Base-by-base conservation (phyloP, 768 basidiomycete genomes). In the Wakefieldia striispora region DNA sequence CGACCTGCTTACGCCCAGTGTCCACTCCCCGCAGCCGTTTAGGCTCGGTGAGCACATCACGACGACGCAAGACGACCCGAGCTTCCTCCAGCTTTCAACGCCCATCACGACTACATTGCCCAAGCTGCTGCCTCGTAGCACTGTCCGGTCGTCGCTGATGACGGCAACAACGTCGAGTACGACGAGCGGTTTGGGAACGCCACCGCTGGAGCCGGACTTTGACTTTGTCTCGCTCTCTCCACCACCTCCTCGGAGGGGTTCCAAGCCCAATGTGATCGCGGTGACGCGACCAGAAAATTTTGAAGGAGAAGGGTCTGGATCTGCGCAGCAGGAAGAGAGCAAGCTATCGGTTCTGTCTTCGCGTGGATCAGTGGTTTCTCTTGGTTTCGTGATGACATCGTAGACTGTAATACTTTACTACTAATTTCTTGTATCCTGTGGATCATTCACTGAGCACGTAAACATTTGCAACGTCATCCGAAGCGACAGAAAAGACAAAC, bases 211-310 rank as follows among this genome's bases (percentile, higher is more conserved):
- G 60, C 42, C 41, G 6, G 64, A 55, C 43, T 70, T 54, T 46
- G 76, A 73, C 52, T 70, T 78, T 50, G 72, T 72, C 27, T 72
- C 84, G 10, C 67, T 87, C 26, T 79, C 82, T 6, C 84, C 84
- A 6, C 84, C 84, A n/a, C 83, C 84, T 1, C 85, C 84, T 21
- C 79, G 85, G 34, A 75, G 79, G 26, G 74, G 76, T 34, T 84
- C 81, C 20, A 78, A 74, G 51, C 75, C 78, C 48, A 67, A 78
- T 45, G 59, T 71, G 8, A 45, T 63, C 21, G 42, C 29, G 29
- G 45, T 43, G n/a, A 37, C 35, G 31, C 59, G 51, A 14, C 36
- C 49, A 10, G 62, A 59, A 21, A 53, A 34, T 16, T 7, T 21
- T 2, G 56, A 64, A 0, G 38, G 26, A 14, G 54, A 59, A 12